Percentiles rank a stretch among this genome's conserved stretches.
phyloP scores from a whole-genome alignment of 2,329 filamentous ascomycete genomes.

The Nemania abortiva region DNA sequence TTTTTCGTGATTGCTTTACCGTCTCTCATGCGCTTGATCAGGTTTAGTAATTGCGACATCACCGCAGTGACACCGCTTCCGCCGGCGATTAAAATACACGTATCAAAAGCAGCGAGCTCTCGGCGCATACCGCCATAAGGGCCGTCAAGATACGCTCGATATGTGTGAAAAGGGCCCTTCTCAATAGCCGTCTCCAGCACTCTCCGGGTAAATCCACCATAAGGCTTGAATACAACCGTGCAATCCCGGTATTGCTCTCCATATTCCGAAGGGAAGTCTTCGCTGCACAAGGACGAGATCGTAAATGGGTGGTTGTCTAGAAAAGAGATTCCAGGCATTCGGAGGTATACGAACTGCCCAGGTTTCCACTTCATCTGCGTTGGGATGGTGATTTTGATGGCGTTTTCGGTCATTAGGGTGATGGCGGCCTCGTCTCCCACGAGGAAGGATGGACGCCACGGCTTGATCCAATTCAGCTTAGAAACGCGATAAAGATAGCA shows the following conservation, averaged over 20 bases:
- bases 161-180: constrained; percentile 91
- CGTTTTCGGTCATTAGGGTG: constrained; percentile 89
- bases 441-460: constrained; percentile 82
- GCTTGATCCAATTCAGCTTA: constrained; percentile 90
- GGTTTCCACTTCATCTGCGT: constrained; percentile 94
- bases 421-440: constrained; percentile 93
- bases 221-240: constrained; percentile 90
- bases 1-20: constrained; percentile 92
- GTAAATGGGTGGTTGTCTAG: constrained; percentile 97
- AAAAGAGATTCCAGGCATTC: constrained; percentile 91
- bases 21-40: constrained; percentile 97
- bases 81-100: constrained; percentile 91
- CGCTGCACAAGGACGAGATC: constrained; percentile 90
- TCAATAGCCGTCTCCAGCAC: constrained; percentile 86
- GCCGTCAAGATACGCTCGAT: constrained; percentile 91
- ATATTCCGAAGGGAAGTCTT: constrained; percentile 93
- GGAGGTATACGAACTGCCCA: constrained; percentile 93
- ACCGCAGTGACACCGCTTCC: constrained; percentile 95
- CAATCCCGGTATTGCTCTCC: constrained; percentile 90
- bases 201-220: constrained; percentile 87
- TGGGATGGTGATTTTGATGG: constrained; percentile 94
- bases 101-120: constrained; percentile 91
- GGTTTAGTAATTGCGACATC: constrained; percentile 87
- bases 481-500: constrained; percentile 82
- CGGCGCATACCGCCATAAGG: constrained; percentile 96